Base-by-base conservation (phyloP, 108 stramenopile species). In the Chaetoceros muelleri region DNA sequence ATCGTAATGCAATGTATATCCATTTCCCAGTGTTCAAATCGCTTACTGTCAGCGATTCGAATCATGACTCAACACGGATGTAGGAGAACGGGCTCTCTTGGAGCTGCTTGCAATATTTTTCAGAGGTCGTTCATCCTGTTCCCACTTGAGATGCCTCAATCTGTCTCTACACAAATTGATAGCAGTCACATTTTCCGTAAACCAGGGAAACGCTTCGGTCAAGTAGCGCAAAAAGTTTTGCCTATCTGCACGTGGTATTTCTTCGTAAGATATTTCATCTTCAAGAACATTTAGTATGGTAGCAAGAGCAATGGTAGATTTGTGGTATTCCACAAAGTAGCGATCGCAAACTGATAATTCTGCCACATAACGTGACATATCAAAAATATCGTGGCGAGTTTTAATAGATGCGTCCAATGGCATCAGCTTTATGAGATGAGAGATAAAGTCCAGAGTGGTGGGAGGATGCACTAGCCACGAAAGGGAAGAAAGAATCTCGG, bases 381-480 rank as follows among this genome's bases (percentile, higher is more conserved):
- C 81, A 48, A 72, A 82, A 1, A 88, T 64, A 17, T 84, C 83
- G 30, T 88, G 74, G n/a, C n/a, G n/a, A n/a, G n/a, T n/a, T 2
- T 70, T 71, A 2, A 65, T 68, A 0, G 60, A 50, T 19, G 72
- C 78, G 52, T 73, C 64, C 21, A 53, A 54, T 7, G 78, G 79
- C 21, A 89, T 44, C 7, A 89, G 49, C n/a, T 70, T 55, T 8
- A 85, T 49, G 0, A 82, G 55, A 44, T 82, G 75, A 1, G 62
- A 67, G 3, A 89, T 44, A 52, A 83, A 81, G 30, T 78, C 62
- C 61, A 72, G 73, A 23, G 65, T 49, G 29, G 87, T 85, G 23
- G 87, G 84, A 2, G 84, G 81, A 60, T 89, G 83, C 2, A 89
- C 57, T 26, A 69, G 70, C 81, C 81, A 89, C 18, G 66, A 50